phyloP scores from a whole-genome alignment of 108 stramenopile species.

The Pseudonitzschia pungens region DNA sequence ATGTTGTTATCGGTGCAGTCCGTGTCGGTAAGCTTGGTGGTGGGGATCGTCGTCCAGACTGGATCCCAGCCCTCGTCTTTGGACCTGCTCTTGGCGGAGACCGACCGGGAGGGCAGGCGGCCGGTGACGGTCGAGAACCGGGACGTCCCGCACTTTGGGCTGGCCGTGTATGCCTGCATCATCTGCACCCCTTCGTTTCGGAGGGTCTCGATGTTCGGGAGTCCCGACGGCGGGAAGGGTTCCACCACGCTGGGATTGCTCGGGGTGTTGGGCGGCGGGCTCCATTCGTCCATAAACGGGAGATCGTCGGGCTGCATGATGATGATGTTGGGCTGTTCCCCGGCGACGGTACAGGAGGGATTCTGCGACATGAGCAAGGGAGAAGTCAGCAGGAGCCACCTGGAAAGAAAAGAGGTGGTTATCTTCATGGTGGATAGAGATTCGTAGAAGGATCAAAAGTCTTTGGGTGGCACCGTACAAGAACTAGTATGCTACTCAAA shows the following conservation, averaged over 20 bases:
- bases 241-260: background rate
- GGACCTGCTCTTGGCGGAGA: background rate
- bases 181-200: slow-evolving; percentile 28
- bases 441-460: too few species aligned
- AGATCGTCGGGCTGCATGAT: slow-evolving; percentile 50
- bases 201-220: slow-evolving; percentile 28
- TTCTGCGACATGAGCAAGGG: too few species aligned
- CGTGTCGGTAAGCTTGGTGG: slow-evolving; percentile 36
- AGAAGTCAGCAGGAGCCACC: too few species aligned
- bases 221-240: too few species aligned
- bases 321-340: slow-evolving; percentile 40
- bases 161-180: slow-evolving; percentile 32
- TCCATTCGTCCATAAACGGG: slow-evolving; percentile 37
- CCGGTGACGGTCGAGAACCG: slow-evolving; percentile 36
- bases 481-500: too few species aligned
- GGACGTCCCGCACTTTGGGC: slow-evolving; percentile 32
- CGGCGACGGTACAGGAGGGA: too few species aligned
- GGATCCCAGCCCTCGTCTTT: too few species aligned
- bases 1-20: slow-evolving; percentile 27
- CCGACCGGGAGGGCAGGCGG: slow-evolving; percentile 22
- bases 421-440: too few species aligned
- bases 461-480: too few species aligned
- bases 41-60: slow-evolving; percentile 30
- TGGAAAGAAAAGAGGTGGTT: too few species aligned
- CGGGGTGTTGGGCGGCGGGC: slow-evolving; percentile 24